Base-by-base conservation (phyloP, 2,329 filamentous ascomycete species). In the Nannizzia gypsea region DNA sequence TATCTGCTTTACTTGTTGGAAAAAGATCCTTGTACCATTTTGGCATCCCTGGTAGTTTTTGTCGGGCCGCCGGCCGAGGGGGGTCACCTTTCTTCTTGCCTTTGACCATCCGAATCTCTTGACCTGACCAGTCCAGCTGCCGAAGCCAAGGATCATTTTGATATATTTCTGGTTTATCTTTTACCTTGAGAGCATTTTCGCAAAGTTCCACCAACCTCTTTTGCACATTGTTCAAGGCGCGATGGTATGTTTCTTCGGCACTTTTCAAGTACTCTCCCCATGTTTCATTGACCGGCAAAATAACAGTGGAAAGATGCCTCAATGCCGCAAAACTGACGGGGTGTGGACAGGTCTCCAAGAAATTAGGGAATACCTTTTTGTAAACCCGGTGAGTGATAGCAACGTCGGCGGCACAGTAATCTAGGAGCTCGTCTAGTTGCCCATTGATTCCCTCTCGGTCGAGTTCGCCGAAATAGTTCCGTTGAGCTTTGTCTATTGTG, bases 21-120 rank as follows among this genome's bases (percentile, higher is more conserved):
- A 95, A 96, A 1, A 99, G 77, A 70, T 90, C 90, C 69, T 93
- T 96, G 75, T 96, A 99, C 93, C 93, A 99, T 64, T 88, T 81
- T 0, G 93, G 93, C 87, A 89, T 93, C 13, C 93, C 93, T 0
- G 92, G 91, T 75, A 87, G 90, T 78, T 97, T 99, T 71, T 99
- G 93, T 52, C 88, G 80, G 9, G 85, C 85, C 6, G 85, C 87
- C 31, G 87, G 90, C 50, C 90, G 80, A 1, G 88, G 87, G 9
- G 87, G 85, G 60, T 95, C 89, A 8, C 77, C 79, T 72, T 96
- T 96, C 73, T 88, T 91, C 76, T 93, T 96, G 2, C 86, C 88
- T 71, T 96, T 97, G 22, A 84, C 85, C 88, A 92, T 93, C 70
- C 83, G 91, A 63, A 96, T 80, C 71, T 95, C 89, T 73, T 97